Evolutionary conservation across 176 grass and related monocot species (phyloP), one percentile per base, ranked within the genome.

Genomic region (Aegilops sharonensis): DNA sequence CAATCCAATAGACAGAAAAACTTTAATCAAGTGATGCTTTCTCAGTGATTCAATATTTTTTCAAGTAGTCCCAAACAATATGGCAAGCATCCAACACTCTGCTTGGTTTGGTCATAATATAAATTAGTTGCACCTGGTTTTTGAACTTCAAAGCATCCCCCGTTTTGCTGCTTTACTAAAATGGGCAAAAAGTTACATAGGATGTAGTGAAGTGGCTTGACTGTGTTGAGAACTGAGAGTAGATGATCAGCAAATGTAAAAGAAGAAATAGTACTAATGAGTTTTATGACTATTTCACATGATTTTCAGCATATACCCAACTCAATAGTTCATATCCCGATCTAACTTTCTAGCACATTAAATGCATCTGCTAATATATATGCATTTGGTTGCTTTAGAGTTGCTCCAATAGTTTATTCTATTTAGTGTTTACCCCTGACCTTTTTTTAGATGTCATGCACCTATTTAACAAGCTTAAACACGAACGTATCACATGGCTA

Each of bases 61-160:
- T 78, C 42, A 40, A 18, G 23, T 80, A 72, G 34, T 2, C 34
- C 4, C 9, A 5, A 29, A 42, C 9, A 14, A 25, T 72, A 82
- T 9, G 30, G 9, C 10, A 77, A 45, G 18, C 32, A 78, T 48
- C 61, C 5, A 40, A 21, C 13, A 39, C 50, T 82, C 24, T 45
- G 47, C 45, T 85, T 63, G 85, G 20, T 78, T 75, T 64, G 48
- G 47, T 77, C 17, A 82, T 56, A 59, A 62, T 30, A 47, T 68
- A 89, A 65, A 40, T 54, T 43, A 32, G 27, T 31, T 63, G 15
- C 47, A 10, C 10, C 74, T 85, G 75, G 32, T 80, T 84, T 89
- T 27, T 80, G 79, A 63, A 56, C 54, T 79, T 78, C 65, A 78
- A 24, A 64, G 10, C 20, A 3, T 9, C 24, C n/a, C 57, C 3